Base-by-base conservation (phyloP, 345 rosid species). In the Citrus maxima region DNA sequence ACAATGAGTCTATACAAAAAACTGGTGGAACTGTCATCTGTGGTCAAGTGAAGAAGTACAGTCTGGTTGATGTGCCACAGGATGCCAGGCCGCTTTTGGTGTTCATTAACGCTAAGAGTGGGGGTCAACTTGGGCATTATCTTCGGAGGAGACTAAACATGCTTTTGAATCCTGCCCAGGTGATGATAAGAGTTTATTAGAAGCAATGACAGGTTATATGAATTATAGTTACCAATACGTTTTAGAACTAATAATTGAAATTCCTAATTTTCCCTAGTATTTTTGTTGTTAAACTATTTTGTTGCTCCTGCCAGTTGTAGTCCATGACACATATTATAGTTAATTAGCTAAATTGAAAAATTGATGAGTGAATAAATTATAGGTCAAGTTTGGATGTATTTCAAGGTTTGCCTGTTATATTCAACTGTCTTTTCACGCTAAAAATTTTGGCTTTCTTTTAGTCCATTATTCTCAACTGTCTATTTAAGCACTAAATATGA, bases 81-180 rank as follows among this genome's bases (percentile, higher is more conserved):
- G 92, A 88, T 80, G 89, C 89, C 40, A 88, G 94, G 80, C 97
- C 97, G 21, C 88, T 93, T 68, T 81, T 93, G 78, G 97, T 93
- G 76, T 91, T 93, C 64, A 89, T 93, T 67, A 93, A 93, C 84
- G 88, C 90, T 79, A 93, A 90, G 84, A 93, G 97, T 32, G 97
- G 97, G 69, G 97, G 93, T 70, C 95, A 88, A 81, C 91, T 81
- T 60, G 97, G 97, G 75, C 90, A 86, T 79, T 88, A 86, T 73
- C 93, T 93, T 27, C 90, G 88, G 64, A 87, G 93, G 80, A 88
- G 94, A 72, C 84, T 93, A 72, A 90, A 90, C 84, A 88, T 89
- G 88, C 87, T 93, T 60, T 81, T 93, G 82, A 93, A 91, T 86
- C 95, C 97, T 76, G 93, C 82, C 25, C 97, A 93, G 93, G 97